Percentiles rank a stretch among this genome's conserved stretches.
Conservation (phyloP, 148 eudicot species). For the Pouteria glomerata region DNA sequence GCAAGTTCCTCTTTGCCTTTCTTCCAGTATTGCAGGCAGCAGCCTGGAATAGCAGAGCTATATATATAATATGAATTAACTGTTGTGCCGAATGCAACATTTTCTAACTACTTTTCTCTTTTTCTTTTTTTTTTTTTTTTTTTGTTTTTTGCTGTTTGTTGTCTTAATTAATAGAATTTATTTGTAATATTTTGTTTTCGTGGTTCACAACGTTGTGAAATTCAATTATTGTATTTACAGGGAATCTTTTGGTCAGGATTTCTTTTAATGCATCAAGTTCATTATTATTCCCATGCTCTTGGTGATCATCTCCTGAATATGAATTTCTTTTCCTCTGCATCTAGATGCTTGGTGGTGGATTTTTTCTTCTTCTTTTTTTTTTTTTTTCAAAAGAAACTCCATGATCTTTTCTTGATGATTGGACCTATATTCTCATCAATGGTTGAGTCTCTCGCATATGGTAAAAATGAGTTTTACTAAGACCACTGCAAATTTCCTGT, state of each 20-base stretch:
- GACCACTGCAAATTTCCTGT: too few relatives aligned
- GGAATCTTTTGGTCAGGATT: background rate
- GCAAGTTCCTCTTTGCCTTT: conserved; percentile 10
- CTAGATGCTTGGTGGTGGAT: too few relatives aligned
- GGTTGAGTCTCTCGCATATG: too few relatives aligned
- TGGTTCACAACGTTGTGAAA: background rate
- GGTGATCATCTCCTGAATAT: too few relatives aligned
- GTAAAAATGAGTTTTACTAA: too few relatives aligned
- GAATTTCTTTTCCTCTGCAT: too few relatives aligned
- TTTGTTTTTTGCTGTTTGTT: background rate
- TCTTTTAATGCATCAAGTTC: too few relatives aligned
- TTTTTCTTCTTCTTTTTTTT: too few relatives aligned
- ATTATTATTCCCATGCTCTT: too few relatives aligned
- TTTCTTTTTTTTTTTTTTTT: background rate
- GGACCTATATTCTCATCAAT: too few relatives aligned
- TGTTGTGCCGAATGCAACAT: background rate
- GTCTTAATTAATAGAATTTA: background rate
- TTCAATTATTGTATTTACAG: background rate
- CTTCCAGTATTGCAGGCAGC: conserved; percentile 14
- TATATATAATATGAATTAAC: background rate
- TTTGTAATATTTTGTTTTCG: background rate
- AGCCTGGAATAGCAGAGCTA: background rate
- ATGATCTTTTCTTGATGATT: too few relatives aligned
- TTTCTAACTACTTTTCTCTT: background rate
- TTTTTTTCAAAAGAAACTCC: too few relatives aligned